Evolutionary conservation across 2,329 filamentous ascomycete genomes (phyloP).

Genomic region (Stemphylium vesicarium): DNA sequence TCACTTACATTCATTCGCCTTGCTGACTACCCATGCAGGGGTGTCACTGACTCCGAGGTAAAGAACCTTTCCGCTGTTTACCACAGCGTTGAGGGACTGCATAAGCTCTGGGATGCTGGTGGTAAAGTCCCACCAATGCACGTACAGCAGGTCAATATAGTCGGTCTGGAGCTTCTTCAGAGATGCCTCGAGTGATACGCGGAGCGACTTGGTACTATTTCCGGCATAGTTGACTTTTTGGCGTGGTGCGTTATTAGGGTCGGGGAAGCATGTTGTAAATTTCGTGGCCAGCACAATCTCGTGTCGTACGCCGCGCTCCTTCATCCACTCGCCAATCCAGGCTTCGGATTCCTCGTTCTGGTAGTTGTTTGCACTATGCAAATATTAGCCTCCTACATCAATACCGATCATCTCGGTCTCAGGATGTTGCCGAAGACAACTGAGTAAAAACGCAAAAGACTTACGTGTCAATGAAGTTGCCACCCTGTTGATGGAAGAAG

Average conservation of each 20-base stretch:
- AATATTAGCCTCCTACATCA: neutral
- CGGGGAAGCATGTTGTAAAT: constrained; percentile 50
- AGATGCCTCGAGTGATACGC: constrained; percentile 47
- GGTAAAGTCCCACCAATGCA: constrained; percentile 52
- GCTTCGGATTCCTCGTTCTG: constrained; percentile 56
- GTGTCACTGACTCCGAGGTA: constrained; percentile 50
- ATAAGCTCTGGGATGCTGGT: constrained; percentile 48
- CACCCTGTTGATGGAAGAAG: constrained; percentile 55
- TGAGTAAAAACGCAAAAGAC: constrained; percentile 1
- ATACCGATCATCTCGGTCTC: neutral
- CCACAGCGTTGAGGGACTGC: constrained; percentile 46
- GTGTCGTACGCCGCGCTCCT: constrained; percentile 52
- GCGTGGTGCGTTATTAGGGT: constrained; percentile 33
- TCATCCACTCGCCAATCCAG: constrained; percentile 61
- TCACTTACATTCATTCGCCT: constrained; percentile 53
- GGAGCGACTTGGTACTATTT: constrained; percentile 49
- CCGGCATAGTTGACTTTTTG: constrained; percentile 52
- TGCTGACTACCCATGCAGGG: constrained; percentile 53
- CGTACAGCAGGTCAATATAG: constrained; percentile 51
- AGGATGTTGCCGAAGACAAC: neutral
- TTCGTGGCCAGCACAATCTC: constrained; percentile 64
- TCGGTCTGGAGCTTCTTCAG: constrained; percentile 52
- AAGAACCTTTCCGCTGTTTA: constrained; percentile 47
- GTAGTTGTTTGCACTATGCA: constrained; percentile 54
- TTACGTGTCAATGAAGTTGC: constrained; percentile 61